phyloP scores from a whole-genome alignment of 2,329 filamentous ascomycete genomes.

The Cercospora citrullina region DNA sequence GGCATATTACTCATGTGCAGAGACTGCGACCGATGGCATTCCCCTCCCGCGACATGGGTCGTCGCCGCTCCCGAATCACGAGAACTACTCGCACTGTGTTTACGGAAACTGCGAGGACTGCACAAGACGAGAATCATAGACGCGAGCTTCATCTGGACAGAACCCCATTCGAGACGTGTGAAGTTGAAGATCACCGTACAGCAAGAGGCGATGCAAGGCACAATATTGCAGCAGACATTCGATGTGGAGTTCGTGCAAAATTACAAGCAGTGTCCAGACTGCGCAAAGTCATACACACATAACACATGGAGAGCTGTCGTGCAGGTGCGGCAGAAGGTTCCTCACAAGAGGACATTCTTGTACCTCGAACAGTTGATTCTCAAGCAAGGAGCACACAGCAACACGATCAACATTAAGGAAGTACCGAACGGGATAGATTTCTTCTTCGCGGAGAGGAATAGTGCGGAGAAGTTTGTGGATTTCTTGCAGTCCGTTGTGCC shows the following conservation, averaged over 20 bases:
- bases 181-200: slow-evolving; percentile 97
- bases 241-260: slow-evolving; percentile 91
- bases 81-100: slow-evolving; percentile 87
- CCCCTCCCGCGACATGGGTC: slow-evolving; percentile 84
- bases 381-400: slow-evolving; percentile 86
- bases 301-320: slow-evolving; percentile 94
- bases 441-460: slow-evolving; percentile 85
- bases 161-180: slow-evolving; percentile 88
- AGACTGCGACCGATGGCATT: slow-evolving; percentile 92
- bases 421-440: slow-evolving; percentile 95
- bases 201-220: slow-evolving; percentile 64
- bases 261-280: slow-evolving; percentile 92
- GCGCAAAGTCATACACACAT: slow-evolving; percentile 91
- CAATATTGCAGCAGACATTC: slow-evolving; percentile 85
- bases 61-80: slow-evolving; percentile 82
- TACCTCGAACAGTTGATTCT: slow-evolving; percentile 92
- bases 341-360: slow-evolving; percentile 85
- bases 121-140: slow-evolving; percentile 93
- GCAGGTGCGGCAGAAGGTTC: slow-evolving; percentile 94
- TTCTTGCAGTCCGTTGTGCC: slow-evolving; percentile 82
- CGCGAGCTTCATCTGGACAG: slow-evolving; percentile 96
- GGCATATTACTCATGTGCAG: slow-evolving; percentile 86
- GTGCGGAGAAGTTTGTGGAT: slow-evolving; percentile 89
- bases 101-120: slow-evolving; percentile 82
- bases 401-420: slow-evolving; percentile 98